A percentile compares a stretch with the other conserved stretches of the same genome.
These are phyloP conservation scores for Hypsizygus marmoreus DNA, from an alignment of 768 basidiomycete species.

Conservation along the genomic window DNA sequence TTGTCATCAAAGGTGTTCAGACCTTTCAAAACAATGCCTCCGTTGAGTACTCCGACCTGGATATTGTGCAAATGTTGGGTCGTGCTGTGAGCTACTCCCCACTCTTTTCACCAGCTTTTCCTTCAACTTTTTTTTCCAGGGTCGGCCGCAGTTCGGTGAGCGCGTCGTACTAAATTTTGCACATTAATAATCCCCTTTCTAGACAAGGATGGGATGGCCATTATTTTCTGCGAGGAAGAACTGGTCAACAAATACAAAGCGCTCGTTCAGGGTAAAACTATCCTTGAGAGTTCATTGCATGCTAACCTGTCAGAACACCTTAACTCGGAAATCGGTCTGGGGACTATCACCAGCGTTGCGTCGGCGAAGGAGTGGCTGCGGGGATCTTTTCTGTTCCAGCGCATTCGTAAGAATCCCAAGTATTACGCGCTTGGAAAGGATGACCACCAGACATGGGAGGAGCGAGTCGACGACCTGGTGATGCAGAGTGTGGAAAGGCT, in stretches of 20 bases:
- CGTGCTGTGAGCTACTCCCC: slow-evolving; percentile 64
- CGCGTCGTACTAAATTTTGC: not conserved
- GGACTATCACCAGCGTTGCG: slow-evolving; percentile 71
- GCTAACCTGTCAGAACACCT: slow-evolving; percentile 85
- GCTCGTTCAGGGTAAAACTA: slow-evolving; percentile 68
- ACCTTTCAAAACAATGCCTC: slow-evolving; percentile 69
- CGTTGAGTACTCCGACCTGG: slow-evolving; percentile 88
- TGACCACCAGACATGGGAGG: slow-evolving; percentile 64
- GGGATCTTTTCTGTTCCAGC: slow-evolving; percentile 83
- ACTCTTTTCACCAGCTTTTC: not conserved
- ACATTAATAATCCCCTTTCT: not conserved
- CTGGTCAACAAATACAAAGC: slow-evolving; percentile 72
- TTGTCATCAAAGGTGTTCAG: slow-evolving; percentile 90
- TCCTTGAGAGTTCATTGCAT: slow-evolving; percentile 87
- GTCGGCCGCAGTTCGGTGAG: slow-evolving; percentile 87
- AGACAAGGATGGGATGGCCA: slow-evolving; percentile 84
- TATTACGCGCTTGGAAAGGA: slow-evolving; percentile 70
- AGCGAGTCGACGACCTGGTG: slow-evolving; percentile 74
- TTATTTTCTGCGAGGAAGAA: slow-evolving; percentile 79
- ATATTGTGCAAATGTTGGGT: slow-evolving; percentile 96
- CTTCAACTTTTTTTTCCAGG: slow-evolving; percentile 41
- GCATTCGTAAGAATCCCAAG: slow-evolving; percentile 81
- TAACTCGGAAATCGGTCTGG: slow-evolving; percentile 90
- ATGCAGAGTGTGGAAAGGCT: slow-evolving; percentile 62
- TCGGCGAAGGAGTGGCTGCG: slow-evolving; percentile 83